phyloP scores from a whole-genome alignment of 2,329 filamentous ascomycete genomes.

The Fusarium subtropicale region DNA sequence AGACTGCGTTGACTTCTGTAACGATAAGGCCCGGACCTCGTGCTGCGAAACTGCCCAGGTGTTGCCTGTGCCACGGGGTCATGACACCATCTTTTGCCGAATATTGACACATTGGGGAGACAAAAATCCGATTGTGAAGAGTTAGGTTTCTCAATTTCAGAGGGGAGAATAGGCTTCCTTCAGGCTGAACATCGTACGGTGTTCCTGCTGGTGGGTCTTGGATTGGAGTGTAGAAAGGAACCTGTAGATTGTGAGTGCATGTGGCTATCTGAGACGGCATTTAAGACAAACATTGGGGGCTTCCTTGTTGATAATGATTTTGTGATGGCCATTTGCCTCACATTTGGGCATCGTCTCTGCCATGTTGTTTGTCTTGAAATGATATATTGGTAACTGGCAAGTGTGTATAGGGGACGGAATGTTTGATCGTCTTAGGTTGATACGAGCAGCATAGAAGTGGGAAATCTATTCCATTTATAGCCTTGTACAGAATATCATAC shows the following conservation, averaged over 20 bases:
- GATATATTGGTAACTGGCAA: not conserved
- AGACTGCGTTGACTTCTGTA: slow-evolving; percentile 76
- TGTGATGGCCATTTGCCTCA: slow-evolving; percentile 11
- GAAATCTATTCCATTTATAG: slow-evolving; percentile 11
- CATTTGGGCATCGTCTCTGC: slow-evolving; percentile 1
- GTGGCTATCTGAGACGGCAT: not conserved
- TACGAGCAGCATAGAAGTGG: not conserved
- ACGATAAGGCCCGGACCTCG: slow-evolving; percentile 68
- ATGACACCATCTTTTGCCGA: slow-evolving; percentile 56
- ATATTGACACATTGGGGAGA: slow-evolving; percentile 52
- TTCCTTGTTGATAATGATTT: slow-evolving; percentile 36
- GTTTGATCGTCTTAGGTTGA: not conserved
- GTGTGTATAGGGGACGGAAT: not conserved
- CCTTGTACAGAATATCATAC: not conserved
- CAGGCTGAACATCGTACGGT: slow-evolving; percentile 41
- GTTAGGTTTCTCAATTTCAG: slow-evolving; percentile 57
- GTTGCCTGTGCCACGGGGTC: slow-evolving; percentile 58
- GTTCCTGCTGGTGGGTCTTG: slow-evolving; percentile 45
- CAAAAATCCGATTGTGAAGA: slow-evolving; percentile 60
- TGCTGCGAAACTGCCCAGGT: slow-evolving; percentile 53
- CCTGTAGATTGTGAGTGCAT: slow-evolving; percentile 13
- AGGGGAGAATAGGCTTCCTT: slow-evolving; percentile 55
- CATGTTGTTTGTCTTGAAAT: not conserved
- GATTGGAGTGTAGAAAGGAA: slow-evolving; percentile 43
- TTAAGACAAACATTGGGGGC: slow-evolving; percentile 33